Base-by-base conservation (phyloP, 495 filamentous ascomycete species). In the Penicillium daleae region DNA sequence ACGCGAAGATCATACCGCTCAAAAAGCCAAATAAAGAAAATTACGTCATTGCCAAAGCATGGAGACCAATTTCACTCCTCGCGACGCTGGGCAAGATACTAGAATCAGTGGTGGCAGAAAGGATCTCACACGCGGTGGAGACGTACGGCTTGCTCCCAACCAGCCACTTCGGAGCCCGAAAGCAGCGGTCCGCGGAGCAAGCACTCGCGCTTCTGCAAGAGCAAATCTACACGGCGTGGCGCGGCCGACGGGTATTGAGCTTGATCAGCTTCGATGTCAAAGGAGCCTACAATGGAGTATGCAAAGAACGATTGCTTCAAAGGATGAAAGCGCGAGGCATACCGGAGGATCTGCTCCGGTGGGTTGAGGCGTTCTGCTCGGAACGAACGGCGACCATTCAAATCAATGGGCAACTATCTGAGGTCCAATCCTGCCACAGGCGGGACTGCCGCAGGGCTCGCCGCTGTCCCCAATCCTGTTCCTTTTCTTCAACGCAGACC, bases 401-500 rank as follows among this genome's bases (percentile, higher is more conserved):
- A 31, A 31, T 31, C 29, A 31, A 63, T 52, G 55, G 54, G 40
- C 58, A 65, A 32, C 1, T 44, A 2, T 66, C 66, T 17, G 61
- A 69, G 53, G 52, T 46, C 19, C 39, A 64, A 31, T 19, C 39
- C 44, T 66, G 3, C 61, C 55, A 62, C 50, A 66, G 56, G 57
- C 49, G 5, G 49, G 49, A 31, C 49, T 53, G 29, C 49, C 29
- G 17, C 29, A 53, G 49, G 49, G 49, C 24, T 53, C 49, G 29
- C 49, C 29, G 15, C 49, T 53, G 49, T 53, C 49, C 49, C 49
- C 49, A 4, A 53, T 53, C 49, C 29, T 61, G 27, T 71, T 63
- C 63, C 64, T 72, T 26, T 70, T 77, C 66, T 76, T 74, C 55
- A 72, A 73, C 32, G 65, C 63, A 56, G 65, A 71, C 19, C 70